Evolutionary conservation across 768 basidiomycete genomes (phyloP).

Genomic region (Naematelia encephala): DNA sequence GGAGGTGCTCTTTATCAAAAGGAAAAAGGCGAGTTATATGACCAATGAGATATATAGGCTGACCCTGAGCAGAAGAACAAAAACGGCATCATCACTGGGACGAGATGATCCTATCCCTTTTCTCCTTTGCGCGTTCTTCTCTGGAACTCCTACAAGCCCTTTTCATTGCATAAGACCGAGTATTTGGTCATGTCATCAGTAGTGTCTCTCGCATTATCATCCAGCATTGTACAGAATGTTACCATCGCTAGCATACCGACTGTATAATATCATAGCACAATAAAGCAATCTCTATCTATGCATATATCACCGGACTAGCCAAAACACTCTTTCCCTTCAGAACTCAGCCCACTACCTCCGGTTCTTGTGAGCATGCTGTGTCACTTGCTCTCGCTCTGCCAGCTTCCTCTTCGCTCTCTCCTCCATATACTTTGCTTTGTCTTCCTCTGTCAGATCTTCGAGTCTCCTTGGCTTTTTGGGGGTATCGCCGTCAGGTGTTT

Average conservation of each 20-base stretch:
- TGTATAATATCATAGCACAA: too few species aligned
- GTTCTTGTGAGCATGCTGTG: constrained; percentile 8
- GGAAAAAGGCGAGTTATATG: constrained; percentile 31
- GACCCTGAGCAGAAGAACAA: constrained; percentile 2
- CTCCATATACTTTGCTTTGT: constrained; percentile 12
- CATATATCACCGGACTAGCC: neutral
- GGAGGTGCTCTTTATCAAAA: constrained; percentile 36
- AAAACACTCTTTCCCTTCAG: constrained; percentile 22
- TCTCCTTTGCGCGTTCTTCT: neutral
- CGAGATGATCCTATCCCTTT: neutral
- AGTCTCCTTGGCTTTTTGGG: neutral
- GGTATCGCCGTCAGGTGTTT: neutral
- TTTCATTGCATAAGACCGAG: too few species aligned
- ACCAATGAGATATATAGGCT: neutral
- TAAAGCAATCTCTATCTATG: neutral
- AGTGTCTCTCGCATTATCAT: too few species aligned
- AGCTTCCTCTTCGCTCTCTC: constrained; percentile 9
- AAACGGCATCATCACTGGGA: neutral
- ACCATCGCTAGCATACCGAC: neutral
- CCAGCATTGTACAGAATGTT: neutral
- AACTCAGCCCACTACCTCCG: constrained; percentile 27
- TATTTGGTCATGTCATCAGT: too few species aligned
- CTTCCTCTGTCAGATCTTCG: neutral
- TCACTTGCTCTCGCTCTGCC: constrained; percentile 9
- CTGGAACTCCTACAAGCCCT: too few species aligned